phyloP scores from a whole-genome alignment of 768 basidiomycete species.

The Tricholoma saponaceum region DNA sequence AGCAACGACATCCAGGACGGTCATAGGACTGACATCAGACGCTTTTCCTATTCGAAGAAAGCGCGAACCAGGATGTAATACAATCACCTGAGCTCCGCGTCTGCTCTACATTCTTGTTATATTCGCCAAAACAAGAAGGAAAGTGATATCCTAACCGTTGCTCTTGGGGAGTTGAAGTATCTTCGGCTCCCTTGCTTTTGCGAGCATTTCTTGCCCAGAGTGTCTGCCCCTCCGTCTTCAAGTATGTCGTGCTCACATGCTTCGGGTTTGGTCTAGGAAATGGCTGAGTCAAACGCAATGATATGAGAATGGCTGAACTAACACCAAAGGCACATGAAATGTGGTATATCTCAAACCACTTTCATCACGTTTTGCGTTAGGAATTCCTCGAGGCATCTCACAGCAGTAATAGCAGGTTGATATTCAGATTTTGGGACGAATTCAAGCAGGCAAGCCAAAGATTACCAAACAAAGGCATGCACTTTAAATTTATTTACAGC shows the following conservation, averaged over 20 bases:
- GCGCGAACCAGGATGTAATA: slow-evolving; percentile 78
- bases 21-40: slow-evolving; percentile 68
- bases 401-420: not conserved
- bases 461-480: not conserved
- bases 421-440: no score
- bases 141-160: slow-evolving; percentile 36
- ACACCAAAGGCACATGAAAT: slow-evolving; percentile 79
- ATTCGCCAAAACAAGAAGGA: slow-evolving; percentile 5
- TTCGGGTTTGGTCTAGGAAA: slow-evolving; percentile 68
- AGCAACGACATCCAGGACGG: slow-evolving; percentile 70
- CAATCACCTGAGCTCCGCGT: slow-evolving; percentile 74
- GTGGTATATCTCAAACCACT: slow-evolving; percentile 77
- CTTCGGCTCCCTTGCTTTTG: slow-evolving; percentile 45
- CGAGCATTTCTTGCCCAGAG: slow-evolving; percentile 68
- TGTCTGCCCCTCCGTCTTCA: slow-evolving; percentile 72
- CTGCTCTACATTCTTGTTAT: slow-evolving; percentile 35
- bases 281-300: slow-evolving; percentile 2
- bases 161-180: slow-evolving; percentile 34
- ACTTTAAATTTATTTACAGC: no score
- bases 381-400: slow-evolving; percentile 72
- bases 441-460: no score
- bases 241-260: slow-evolving; percentile 71
- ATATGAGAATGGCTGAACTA: slow-evolving; percentile 16
- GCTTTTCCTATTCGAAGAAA: slow-evolving; percentile 71
- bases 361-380: slow-evolving; percentile 78